A percentile compares a stretch with the other conserved stretches of the same genome.
Conservation (phyloP, 2,329 filamentous ascomycete species). For the Magnaporthiopsis rhizophila region DNA sequence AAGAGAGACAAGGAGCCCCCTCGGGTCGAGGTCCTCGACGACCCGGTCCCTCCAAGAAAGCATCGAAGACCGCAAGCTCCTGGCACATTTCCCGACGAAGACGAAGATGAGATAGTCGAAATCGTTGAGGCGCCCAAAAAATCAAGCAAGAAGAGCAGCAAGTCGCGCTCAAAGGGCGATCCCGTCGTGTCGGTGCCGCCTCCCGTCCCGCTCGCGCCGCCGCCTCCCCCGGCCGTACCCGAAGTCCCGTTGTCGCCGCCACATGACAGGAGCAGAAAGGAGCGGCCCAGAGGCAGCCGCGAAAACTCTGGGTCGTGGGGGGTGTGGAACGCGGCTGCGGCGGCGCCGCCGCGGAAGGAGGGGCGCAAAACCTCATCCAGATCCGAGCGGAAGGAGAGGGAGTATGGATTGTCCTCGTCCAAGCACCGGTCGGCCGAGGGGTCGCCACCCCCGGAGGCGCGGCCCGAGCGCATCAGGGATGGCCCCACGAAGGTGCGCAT, state of each 20-base stretch:
- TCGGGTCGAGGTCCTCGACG: conserved; percentile 14
- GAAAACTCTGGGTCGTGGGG: conserved; percentile 62
- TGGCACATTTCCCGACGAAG: conserved; percentile 23
- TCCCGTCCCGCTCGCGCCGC: conserved; percentile 29
- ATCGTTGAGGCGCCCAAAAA: conserved; percentile 41
- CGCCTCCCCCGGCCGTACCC: conserved; percentile 37
- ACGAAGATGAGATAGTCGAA: conserved; percentile 37
- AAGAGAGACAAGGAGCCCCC: conserved; percentile 27
- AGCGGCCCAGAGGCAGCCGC: conserved; percentile 68
- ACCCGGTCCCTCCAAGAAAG: conserved; percentile 13
- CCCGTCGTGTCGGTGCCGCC: conserved; percentile 23
- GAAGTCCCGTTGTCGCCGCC: conserved; percentile 39
- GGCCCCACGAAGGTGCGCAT: conserved; percentile 44
- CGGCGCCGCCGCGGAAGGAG: conserved; percentile 36
- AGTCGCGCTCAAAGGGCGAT: conserved; percentile 31
- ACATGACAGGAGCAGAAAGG: conserved; percentile 45
- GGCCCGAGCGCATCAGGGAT: conserved; percentile 37
- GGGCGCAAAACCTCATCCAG: conserved; percentile 52
- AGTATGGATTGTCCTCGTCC: conserved; percentile 10
- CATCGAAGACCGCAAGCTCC: conserved; percentile 15
- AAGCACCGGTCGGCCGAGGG: conserved; percentile 44
- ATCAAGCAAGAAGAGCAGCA: conserved; percentile 33
- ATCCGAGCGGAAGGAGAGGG: conserved; percentile 49
- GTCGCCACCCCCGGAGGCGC: conserved; percentile 45
- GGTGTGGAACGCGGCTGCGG: conserved; percentile 56